Evolutionary conservation across 352 stramenopile species (phyloP).

Genomic region (Phytophthora aleatoria): DNA sequence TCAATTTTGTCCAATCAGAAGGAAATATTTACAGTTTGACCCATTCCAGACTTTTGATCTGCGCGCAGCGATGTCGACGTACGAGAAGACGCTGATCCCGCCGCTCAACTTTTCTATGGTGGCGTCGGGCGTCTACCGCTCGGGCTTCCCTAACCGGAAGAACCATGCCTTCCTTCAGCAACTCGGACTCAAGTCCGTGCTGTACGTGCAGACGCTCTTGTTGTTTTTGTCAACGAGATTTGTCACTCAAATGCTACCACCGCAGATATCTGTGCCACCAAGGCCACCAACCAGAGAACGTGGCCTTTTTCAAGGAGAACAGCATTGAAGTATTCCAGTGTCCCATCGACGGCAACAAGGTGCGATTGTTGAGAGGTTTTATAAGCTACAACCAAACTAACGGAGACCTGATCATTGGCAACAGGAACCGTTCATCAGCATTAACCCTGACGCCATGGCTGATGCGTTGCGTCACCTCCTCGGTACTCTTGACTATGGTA

Average conservation of each 20-base stretch:
- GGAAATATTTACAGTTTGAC: conserved; percentile 3
- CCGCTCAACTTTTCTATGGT: conserved; percentile 93
- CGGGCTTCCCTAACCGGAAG: conserved; percentile 87
- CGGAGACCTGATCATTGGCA: conserved; percentile 4
- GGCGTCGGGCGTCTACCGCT: conserved; percentile 87
- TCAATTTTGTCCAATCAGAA: conserved; percentile 26
- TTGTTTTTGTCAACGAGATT: background rate
- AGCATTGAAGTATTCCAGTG: conserved; percentile 84
- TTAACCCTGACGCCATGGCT: conserved; percentile 82
- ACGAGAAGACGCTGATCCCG: conserved; percentile 89
- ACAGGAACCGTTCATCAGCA: conserved; percentile 90
- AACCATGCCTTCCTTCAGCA: conserved; percentile 89
- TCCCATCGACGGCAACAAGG: conserved; percentile 90
- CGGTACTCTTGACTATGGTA: conserved; percentile 31
- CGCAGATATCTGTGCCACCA: conserved; percentile 83
- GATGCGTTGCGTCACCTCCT: conserved; percentile 79
- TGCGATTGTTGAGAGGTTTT: conserved; percentile 9
- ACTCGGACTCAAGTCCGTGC: conserved; percentile 83
- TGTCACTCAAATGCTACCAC: background rate
- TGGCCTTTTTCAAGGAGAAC: conserved; percentile 83
- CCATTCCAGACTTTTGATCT: conserved; percentile 6
- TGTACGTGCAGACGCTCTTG: conserved; percentile 51
- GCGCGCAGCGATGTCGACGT: conserved; percentile 60
- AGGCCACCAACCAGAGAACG: conserved; percentile 81
- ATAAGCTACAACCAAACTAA: background rate